phyloP scores from a whole-genome alignment of 1,139 yeast genomes.

The Kodamaea alishanica region DNA sequence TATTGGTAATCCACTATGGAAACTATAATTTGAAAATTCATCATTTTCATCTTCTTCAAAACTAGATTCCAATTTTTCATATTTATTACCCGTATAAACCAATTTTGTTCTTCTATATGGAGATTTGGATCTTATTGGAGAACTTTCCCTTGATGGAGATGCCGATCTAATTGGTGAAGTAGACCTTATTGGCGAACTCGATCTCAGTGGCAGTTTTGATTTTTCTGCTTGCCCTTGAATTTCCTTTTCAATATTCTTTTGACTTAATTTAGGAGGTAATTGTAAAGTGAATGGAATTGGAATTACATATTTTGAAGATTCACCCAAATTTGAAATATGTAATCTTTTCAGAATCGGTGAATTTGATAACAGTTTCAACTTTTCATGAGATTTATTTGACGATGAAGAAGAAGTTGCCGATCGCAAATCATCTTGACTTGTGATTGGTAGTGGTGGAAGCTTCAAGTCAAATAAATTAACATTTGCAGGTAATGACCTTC shows the following conservation, averaged over 20 bases:
- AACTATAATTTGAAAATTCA: constrained; percentile 2
- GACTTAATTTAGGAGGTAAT: constrained; percentile 43
- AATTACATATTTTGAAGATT: constrained; percentile 29
- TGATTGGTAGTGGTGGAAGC: constrained; percentile 21
- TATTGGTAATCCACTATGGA: constrained; percentile 4
- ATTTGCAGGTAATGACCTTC: constrained; percentile 20
- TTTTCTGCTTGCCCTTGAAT: constrained; percentile 1
- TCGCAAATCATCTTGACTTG: constrained; percentile 20
- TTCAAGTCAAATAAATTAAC: constrained; percentile 20
- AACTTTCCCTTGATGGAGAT: constrained; percentile 3
- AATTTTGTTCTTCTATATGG: constrained; percentile 22
- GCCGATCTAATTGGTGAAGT: constrained; percentile 13
- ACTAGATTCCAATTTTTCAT: constrained; percentile 34
- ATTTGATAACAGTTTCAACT: constrained; percentile 30
- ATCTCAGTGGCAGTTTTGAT: constrained; percentile 6
- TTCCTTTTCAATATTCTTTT: constrained; percentile 18
- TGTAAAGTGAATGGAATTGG: constrained; percentile 45
- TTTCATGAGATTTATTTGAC: constrained; percentile 20
- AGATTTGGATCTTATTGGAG: constrained; percentile 10
- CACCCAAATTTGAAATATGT: constrained; percentile 30
- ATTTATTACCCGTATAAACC: constrained; percentile 37
- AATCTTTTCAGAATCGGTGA: constrained; percentile 38
- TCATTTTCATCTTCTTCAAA: constrained; percentile 23
- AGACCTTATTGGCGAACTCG: constrained; percentile 15
- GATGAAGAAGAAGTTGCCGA: constrained; percentile 18